Percentiles rank a stretch among this genome's conserved stretches.
These are phyloP conservation scores for Spathaspora boniae DNA, from an alignment of 805 yeast genomes.

Conservation along the genomic window DNA sequence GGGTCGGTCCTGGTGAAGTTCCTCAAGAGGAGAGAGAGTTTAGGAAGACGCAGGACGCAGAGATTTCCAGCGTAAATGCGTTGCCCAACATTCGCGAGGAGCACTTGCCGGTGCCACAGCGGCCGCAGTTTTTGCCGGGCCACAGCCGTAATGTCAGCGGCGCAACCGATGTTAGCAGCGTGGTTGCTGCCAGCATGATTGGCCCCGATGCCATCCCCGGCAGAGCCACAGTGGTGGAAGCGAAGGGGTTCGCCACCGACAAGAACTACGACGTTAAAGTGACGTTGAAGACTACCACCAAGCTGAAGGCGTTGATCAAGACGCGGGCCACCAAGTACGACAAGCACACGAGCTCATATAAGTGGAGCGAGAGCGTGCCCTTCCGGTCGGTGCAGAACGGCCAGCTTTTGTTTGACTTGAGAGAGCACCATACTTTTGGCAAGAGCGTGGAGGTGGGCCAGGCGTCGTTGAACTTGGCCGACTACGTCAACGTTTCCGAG, in stretches of 20 bases:
- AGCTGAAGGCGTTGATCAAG: conserved; percentile 57
- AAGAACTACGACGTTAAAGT: conserved; percentile 50
- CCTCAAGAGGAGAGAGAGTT: conserved; percentile 9
- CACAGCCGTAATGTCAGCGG: conserved; percentile 21
- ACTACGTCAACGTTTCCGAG: conserved; percentile 45
- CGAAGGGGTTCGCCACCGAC: conserved; percentile 37
- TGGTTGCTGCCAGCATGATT: conserved; percentile 31
- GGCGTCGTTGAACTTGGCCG: conserved; percentile 49
- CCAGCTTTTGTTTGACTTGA: conserved; percentile 55
- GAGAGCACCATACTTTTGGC: conserved; percentile 70
- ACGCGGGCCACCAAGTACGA: conserved; percentile 55
- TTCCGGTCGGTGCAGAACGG: conserved; percentile 67
- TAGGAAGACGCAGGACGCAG: conserved; percentile 6
- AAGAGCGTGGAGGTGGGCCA: conserved; percentile 63
- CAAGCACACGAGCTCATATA: conserved; percentile 38
- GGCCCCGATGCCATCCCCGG: conserved; percentile 49
- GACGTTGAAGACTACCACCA: conserved; percentile 42
- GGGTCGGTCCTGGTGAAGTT: conserved; percentile 2
- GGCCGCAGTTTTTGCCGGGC: conserved; percentile 26
- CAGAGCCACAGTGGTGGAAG: conserved; percentile 48
- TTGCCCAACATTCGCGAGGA: conserved; percentile 31
- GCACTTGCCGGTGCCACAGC: conserved; percentile 37
- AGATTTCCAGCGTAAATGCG: conserved; percentile 15
- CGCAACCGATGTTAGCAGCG: conserved; percentile 31
- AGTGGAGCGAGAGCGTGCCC: conserved; percentile 62